phyloP scores from a whole-genome alignment of 2,329 filamentous ascomycete species.

The Pseudocercospora musae region DNA sequence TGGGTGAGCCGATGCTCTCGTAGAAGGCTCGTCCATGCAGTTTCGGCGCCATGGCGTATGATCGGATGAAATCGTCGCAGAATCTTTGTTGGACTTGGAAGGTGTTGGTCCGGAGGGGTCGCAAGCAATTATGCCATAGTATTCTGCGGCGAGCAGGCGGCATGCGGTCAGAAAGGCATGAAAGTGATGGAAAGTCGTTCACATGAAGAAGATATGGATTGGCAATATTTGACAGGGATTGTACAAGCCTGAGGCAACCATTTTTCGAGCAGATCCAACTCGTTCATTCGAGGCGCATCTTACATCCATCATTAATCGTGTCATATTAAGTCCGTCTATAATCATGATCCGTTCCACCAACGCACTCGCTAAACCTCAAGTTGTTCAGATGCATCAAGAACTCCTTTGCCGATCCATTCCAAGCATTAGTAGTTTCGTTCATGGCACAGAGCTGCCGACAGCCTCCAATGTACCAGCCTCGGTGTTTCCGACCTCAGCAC shows the following conservation, averaged over 20 bases:
- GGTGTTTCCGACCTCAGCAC: slow-evolving; percentile 9
- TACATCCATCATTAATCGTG: background rate
- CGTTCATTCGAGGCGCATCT: background rate
- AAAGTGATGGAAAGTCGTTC: background rate
- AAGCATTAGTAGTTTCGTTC: background rate
- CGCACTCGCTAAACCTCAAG: background rate
- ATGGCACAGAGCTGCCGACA: slow-evolving; percentile 13
- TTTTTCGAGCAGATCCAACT: background rate
- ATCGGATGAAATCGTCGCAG: background rate
- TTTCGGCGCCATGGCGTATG: slow-evolving; percentile 30
- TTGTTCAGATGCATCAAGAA: background rate
- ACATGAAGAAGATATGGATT: background rate
- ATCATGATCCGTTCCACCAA: background rate
- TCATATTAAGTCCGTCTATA: background rate
- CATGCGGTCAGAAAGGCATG: background rate
- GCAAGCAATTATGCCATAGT: background rate
- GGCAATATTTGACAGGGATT: background rate
- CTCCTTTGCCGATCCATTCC: background rate
- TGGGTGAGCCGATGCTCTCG: slow-evolving; percentile 88
- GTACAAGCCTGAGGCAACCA: background rate
- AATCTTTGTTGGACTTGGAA: background rate
- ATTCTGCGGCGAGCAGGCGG: background rate
- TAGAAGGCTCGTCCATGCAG: slow-evolving; percentile 78
- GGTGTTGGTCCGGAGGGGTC: background rate
- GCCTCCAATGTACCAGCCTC: slow-evolving; percentile 16